Percentiles rank a stretch among this genome's conserved stretches.
phyloP scores from a whole-genome alignment of 352 stramenopile species.

The Pythium insidiosum region DNA sequence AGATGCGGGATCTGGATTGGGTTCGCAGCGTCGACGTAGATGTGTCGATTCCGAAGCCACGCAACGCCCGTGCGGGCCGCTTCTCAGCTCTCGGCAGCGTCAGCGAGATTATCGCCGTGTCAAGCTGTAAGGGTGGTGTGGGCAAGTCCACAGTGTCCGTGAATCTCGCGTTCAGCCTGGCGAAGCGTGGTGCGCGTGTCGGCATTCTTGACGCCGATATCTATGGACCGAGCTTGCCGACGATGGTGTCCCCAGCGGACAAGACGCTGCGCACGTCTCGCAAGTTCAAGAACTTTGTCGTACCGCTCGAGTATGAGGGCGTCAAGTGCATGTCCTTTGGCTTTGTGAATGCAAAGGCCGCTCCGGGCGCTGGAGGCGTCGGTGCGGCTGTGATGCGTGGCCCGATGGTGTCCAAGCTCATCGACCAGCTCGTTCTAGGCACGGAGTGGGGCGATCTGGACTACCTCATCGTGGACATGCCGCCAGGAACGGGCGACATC shows the following conservation, averaged over 20 bases:
- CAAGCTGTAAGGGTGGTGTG: conserved; percentile 96
- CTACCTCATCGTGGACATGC: conserved; percentile 98
- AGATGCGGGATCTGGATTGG: conserved; percentile 60
- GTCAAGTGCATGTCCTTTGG: conserved; percentile 92
- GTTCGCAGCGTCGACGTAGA: conserved; percentile 62
- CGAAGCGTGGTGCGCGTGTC: conserved; percentile 88
- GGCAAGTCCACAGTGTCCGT: conserved; percentile 99
- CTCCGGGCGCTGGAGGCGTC: conserved; percentile 65
- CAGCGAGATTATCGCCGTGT: conserved; percentile 85
- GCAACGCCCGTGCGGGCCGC: conserved; percentile 55
- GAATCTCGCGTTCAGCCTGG: conserved; percentile 95
- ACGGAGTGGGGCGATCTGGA: conserved; percentile 99
- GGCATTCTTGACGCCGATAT: conserved; percentile 99
- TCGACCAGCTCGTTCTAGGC: conserved; percentile 93
- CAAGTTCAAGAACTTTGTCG: conserved; percentile 64
- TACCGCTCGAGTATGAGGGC: conserved; percentile 80
- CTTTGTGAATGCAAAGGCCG: conserved; percentile 85
- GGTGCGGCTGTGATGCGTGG: conserved; percentile 93
- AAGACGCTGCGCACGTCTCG: conserved; percentile 59
- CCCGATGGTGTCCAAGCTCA: conserved; percentile 97
- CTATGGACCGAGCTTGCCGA: conserved; percentile 97
- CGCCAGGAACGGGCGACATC: conserved; percentile 98
- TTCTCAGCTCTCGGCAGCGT: conserved; percentile 80
- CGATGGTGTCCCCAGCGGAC: conserved; percentile 87
- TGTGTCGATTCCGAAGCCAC: conserved; percentile 45